Conservation (phyloP, 2,329 filamentous ascomycete genomes). For the Aspergillus transmontanensis region DNA sequence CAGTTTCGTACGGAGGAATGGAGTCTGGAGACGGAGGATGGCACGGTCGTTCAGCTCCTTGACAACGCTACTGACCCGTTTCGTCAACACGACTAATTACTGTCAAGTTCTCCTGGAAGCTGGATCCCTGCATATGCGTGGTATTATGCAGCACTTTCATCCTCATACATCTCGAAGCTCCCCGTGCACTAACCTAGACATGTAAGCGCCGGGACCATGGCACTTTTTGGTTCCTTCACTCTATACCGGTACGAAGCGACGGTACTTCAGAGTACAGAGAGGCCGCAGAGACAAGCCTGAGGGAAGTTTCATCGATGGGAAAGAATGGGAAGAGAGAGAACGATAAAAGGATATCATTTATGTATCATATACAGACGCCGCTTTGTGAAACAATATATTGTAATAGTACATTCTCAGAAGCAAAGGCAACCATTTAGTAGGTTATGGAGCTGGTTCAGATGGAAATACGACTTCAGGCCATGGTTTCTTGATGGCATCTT, state of each 20-base stretch:
- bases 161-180: not conserved
- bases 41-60: conserved; percentile 73
- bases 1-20: conserved; percentile 88
- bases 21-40: conserved; percentile 73
- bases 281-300: not conserved
- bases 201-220: not conserved
- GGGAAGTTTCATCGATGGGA: not conserved
- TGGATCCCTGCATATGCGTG: not conserved
- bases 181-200: not conserved
- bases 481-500: conserved; percentile 88
- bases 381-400: conserved; percentile 38
- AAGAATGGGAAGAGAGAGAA: not conserved
- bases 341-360: conserved; percentile 40
- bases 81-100: conserved; percentile 47
- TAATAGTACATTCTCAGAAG: conserved; percentile 40
- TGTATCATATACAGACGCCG: conserved; percentile 44
- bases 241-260: not conserved
- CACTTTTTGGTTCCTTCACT: not conserved
- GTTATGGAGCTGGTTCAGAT: conserved; percentile 21
- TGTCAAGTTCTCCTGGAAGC: not conserved
- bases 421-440: conserved; percentile 12
- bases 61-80: conserved; percentile 72
- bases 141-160: not conserved
- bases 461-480: conserved; percentile 57
- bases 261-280: not conserved